Percentiles rank a stretch among this genome's conserved stretches.
phyloP scores from a whole-genome alignment of 1,139 yeast species.

The Yamadazyma jaroonii region DNA sequence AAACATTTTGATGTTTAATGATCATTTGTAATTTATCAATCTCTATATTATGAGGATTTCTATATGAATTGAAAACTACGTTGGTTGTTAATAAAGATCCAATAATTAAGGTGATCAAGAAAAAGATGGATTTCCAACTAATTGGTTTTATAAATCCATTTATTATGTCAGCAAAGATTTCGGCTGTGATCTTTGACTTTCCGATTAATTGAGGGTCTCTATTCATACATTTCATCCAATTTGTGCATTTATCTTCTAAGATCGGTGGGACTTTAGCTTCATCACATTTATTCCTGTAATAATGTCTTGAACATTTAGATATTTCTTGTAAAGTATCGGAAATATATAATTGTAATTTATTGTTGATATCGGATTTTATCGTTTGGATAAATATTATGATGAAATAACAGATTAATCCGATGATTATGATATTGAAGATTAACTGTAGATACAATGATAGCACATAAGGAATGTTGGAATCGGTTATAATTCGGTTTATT shows the following conservation, averaged over 20 bases:
- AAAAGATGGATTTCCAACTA: conserved; percentile 68
- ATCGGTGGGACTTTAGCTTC: conserved; percentile 60
- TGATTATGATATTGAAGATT: conserved; percentile 57
- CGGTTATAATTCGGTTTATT: conserved; percentile 17
- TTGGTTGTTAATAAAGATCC: conserved; percentile 22
- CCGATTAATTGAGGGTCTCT: conserved; percentile 82
- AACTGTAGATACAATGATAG: conserved; percentile 73
- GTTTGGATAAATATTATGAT: conserved; percentile 56
- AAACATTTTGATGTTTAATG: conserved; percentile 14
- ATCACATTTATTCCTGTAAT: conserved; percentile 65
- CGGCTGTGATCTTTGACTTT: conserved; percentile 73
- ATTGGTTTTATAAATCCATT: conserved; percentile 76
- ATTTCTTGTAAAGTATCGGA: conserved; percentile 64
- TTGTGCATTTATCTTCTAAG: conserved; percentile 64
- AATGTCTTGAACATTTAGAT: conserved; percentile 67
- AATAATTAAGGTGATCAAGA: conserved; percentile 22
- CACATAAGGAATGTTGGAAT: conserved; percentile 64
- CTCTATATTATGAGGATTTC: conserved; percentile 16
- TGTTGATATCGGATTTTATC: conserved; percentile 67
- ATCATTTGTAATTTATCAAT: conserved; percentile 14
- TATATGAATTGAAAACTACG: conserved; percentile 20
- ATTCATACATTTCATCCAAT: conserved; percentile 84
- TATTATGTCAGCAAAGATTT: conserved; percentile 76
- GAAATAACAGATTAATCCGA: conserved; percentile 53
- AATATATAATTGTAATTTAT: conserved; percentile 63